phyloP scores from a whole-genome alignment of 176 grass and related monocot species.

The Carex littledalei region DNA sequence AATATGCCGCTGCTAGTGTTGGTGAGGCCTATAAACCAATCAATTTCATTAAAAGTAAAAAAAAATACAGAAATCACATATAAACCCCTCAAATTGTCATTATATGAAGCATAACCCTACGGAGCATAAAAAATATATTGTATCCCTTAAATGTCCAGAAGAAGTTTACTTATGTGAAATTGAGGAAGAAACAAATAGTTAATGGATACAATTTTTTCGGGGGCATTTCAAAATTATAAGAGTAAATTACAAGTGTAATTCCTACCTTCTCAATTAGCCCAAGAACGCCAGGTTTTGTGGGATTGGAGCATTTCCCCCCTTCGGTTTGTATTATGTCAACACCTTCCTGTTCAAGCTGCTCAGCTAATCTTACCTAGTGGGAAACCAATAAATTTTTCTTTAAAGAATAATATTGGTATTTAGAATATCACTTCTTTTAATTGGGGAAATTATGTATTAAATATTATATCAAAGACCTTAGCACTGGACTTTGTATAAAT shows the following conservation, averaged over 20 bases:
- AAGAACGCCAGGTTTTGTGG: conserved; percentile 67
- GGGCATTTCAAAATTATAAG: not conserved
- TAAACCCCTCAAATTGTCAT: not conserved
- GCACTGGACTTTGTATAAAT: not conserved
- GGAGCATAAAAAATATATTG: not conserved
- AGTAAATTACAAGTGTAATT: not conserved
- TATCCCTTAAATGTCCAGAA: not conserved
- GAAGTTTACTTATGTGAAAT: too few relatives aligned
- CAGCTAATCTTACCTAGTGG: conserved; percentile 66
- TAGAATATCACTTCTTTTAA: not conserved
- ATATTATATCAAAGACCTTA: not conserved
- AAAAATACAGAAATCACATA: not conserved
- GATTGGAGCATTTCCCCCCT: conserved; percentile 78
- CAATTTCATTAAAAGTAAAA: not conserved
- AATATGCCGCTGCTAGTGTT: conserved; percentile 85
- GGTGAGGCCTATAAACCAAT: conserved; percentile 57
- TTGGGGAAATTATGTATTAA: not conserved
- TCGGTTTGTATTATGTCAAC: conserved; percentile 91
- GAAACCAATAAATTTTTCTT: not conserved
- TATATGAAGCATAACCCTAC: not conserved
- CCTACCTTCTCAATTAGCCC: conserved; percentile 90
- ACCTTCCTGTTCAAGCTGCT: conserved; percentile 80
- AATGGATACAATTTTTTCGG: not conserved
- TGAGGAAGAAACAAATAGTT: too few relatives aligned
- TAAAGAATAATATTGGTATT: not conserved